Evolutionary conservation across 495 filamentous ascomycete genomes (phyloP).

Genomic region (Xylaria venustula): DNA sequence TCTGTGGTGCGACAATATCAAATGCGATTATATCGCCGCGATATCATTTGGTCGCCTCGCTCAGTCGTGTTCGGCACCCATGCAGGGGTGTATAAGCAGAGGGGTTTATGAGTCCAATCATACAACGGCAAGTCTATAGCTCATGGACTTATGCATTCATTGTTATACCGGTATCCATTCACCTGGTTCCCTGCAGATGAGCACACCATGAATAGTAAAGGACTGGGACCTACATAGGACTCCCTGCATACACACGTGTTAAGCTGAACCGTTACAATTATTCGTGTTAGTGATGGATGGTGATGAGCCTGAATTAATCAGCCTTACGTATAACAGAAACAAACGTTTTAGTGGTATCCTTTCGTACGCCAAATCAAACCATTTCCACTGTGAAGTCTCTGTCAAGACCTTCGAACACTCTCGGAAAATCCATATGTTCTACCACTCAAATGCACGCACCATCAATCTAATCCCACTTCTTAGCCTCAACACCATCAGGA

Average conservation of each 20-base stretch:
- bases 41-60: neutral
- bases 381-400: neutral
- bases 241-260: slow-evolving; percentile 12
- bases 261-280: slow-evolving; percentile 1
- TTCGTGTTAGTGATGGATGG: neutral
- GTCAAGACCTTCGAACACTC: no score
- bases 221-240: neutral
- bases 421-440: no score
- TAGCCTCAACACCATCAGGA: slow-evolving; percentile 74
- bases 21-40: neutral
- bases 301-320: neutral
- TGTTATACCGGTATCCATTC: slow-evolving; percentile 25
- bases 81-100: slow-evolving; percentile 24
- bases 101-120: slow-evolving; percentile 20
- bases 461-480: slow-evolving; percentile 54
- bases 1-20: no score
- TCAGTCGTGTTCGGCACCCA: slow-evolving; percentile 20
- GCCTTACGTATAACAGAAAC: neutral
- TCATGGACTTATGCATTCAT: slow-evolving; percentile 8
- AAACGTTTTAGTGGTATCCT: slow-evolving; percentile 7
- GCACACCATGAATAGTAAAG: neutral
- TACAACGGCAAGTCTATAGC: slow-evolving; percentile 16
- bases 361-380: neutral
- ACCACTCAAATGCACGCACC: no score
- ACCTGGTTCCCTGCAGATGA: slow-evolving; percentile 14